A percentile compares a stretch with the other conserved stretches of the same genome.
Conservation (phyloP, 371 early-diverging fungal genomes). For the Basidiobolus heterosporus region DNA sequence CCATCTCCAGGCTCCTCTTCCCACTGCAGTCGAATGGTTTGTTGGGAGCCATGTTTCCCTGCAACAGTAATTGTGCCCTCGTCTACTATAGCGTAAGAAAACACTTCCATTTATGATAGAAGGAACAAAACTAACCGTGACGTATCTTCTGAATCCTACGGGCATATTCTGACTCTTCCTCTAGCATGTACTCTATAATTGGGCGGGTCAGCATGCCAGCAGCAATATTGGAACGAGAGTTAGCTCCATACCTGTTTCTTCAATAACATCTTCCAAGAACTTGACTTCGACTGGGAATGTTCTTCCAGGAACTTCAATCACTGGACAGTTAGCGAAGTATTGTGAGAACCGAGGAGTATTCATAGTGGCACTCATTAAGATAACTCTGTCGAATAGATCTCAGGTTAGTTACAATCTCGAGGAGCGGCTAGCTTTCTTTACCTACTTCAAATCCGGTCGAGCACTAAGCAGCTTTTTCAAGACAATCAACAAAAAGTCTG, state of each 20-base stretch:
- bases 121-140: not conserved
- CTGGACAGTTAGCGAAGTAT: conserved; percentile 42
- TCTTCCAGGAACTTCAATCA: conserved; percentile 57
- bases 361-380: conserved; percentile 74
- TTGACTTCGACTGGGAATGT: conserved; percentile 62
- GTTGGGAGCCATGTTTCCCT: conserved; percentile 25
- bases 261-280: conserved; percentile 40
- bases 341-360: conserved; percentile 40
- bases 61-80: conserved; percentile 22
- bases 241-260: conserved; percentile 10
- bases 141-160: not conserved
- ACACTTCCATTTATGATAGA: not conserved
- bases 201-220: too few relatives aligned
- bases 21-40: conserved; percentile 27
- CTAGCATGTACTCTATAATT: conserved; percentile 28
- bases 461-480: conserved; percentile 24
- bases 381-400: conserved; percentile 6
- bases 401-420: not conserved
- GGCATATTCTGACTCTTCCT: conserved; percentile 39
- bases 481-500: conserved; percentile 62
- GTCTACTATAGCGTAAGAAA: conserved; percentile 7
- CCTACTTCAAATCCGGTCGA: conserved; percentile 33
- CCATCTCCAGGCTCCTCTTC: conserved; percentile 8
- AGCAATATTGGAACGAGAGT: conserved; percentile 14
- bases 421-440: not conserved